Conservation (phyloP, 495 filamentous ascomycete species). For the Endocarpon pusillum region DNA sequence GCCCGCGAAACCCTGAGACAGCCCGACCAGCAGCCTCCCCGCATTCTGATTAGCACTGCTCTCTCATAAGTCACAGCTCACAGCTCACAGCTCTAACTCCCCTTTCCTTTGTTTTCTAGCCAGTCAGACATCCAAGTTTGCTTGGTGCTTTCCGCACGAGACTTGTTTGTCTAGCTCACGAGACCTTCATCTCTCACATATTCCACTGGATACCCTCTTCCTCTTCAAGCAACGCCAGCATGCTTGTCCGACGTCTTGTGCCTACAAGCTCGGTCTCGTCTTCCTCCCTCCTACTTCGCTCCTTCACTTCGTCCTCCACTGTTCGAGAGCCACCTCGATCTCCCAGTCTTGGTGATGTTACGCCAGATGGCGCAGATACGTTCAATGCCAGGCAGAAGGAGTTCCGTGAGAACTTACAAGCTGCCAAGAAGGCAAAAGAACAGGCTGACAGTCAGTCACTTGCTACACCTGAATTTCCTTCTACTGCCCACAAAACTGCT, state of each 20-base stretch:
- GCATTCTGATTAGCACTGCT: too few relatives aligned
- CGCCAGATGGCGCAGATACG: slow-evolving; percentile 43
- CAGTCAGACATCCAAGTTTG: too few relatives aligned
- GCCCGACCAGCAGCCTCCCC: too few relatives aligned
- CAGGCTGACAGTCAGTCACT: slow-evolving; percentile 69
- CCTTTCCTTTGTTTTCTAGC: too few relatives aligned
- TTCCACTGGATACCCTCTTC: too few relatives aligned
- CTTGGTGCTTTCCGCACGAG: too few relatives aligned
- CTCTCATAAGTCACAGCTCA: too few relatives aligned
- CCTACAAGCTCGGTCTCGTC: slow-evolving; percentile 27
- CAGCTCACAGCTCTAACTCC: too few relatives aligned
- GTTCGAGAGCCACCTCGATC: slow-evolving; percentile 23
- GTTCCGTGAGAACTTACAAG: slow-evolving; percentile 69
- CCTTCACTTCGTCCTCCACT: slow-evolving; percentile 39
- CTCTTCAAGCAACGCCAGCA: too few relatives aligned
- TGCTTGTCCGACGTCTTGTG: slow-evolving; percentile 32
- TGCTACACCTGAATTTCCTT: slow-evolving; percentile 26
- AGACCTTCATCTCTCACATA: too few relatives aligned
- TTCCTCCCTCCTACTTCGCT: slow-evolving; percentile 30
- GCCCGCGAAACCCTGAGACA: too few relatives aligned
- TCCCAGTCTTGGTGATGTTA: slow-evolving; percentile 77
- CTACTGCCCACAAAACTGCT: slow-evolving; percentile 24
- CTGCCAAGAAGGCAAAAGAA: slow-evolving; percentile 55
- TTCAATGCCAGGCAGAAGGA: slow-evolving; percentile 71
- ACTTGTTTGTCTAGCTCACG: too few relatives aligned